A percentile compares a stretch with the other conserved stretches of the same genome.
Evolutionary conservation across 352 stramenopile genomes (phyloP).

Genomic region (Aphanomyces stellatus): DNA sequence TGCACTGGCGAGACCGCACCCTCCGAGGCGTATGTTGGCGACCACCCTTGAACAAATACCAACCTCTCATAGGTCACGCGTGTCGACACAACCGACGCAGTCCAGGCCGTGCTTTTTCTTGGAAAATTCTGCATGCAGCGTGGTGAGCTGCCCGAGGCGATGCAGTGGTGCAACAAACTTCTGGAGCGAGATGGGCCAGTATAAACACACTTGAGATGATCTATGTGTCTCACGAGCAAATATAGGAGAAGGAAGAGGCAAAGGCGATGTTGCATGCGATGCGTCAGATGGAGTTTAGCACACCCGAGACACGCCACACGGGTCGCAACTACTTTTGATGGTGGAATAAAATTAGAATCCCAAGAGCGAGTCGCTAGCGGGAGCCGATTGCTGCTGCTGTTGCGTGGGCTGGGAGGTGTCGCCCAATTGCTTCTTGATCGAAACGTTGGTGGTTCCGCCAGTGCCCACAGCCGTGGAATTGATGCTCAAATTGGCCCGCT

Average conservation of each 20-base stretch:
- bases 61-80: constrained; percentile 31
- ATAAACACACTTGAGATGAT: neutral
- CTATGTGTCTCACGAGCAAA: neutral
- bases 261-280: constrained; percentile 73
- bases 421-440: constrained; percentile 19
- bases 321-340: neutral
- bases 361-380: constrained; percentile 3
- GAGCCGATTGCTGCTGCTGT: neutral
- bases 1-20: constrained; percentile 29
- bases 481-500: constrained; percentile 38
- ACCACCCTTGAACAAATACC: no score
- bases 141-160: constrained; percentile 40
- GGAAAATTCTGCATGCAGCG: constrained; percentile 77
- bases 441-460: neutral
- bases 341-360: constrained; percentile 8
- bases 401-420: neutral
- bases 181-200: constrained; percentile 59
- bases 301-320: neutral
- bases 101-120: constrained; percentile 62
- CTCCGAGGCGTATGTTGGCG: no score
- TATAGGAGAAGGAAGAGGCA: constrained; percentile 65
- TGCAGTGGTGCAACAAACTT: constrained; percentile 66
- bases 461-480: constrained; percentile 36
- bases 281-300: constrained; percentile 23
- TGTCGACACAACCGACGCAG: constrained; percentile 51